Evolutionary conservation across 768 basidiomycete genomes (phyloP), one percentile per base, ranked within the genome.

Genomic region (Phlebiopsis flavidoalba): DNA sequence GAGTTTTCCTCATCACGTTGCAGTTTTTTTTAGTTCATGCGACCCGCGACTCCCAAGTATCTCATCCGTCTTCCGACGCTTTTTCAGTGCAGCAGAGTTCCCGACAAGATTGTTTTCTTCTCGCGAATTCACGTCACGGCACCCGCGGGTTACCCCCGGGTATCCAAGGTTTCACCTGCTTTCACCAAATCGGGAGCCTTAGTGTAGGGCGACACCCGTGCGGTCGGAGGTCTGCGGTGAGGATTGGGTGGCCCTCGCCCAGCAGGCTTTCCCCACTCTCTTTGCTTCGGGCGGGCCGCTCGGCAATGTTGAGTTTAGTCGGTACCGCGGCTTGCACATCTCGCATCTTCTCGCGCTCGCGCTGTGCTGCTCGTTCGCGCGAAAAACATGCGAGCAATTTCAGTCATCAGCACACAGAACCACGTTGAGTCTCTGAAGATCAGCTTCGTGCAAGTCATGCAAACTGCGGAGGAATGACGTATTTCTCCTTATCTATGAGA

Each of bases 361-460:
- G 79, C 74, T 95, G 95, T 8, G 93, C 93, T 0, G 95, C 92
- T 21, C 92, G 86, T 74, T 98, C 95, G 60, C 97, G 85, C n/a
- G n/a, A n/a, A n/a, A 74, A 99, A 99, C 66, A n/a, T n/a, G n/a
- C 93, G 88, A 0, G 95, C 94, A 62, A 99, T 99, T 71, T 98
- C 95, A 33, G 91, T 93, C 63, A 98, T 91, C 62, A 98, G 95
- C 57, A 95, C n/a, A n/a, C n/a, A n/a, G n/a, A 87, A 5, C 91
- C 93, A 37, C 96, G 89, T 67, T 85, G 85, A 0, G 92, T 92
- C 76, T 99, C 97, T 22, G 97, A 47, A 99, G 83, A 70, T 99
- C 97, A 56, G 94, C 92, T 76, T 97, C 95, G 70, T 94, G 91
- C 47, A 99, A 81, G 75, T 98, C 97, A 74, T 93, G 93, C 19